Base-by-base conservation (phyloP, 2,329 filamentous ascomycete genomes). In the Metarhizium humberi region DNA sequence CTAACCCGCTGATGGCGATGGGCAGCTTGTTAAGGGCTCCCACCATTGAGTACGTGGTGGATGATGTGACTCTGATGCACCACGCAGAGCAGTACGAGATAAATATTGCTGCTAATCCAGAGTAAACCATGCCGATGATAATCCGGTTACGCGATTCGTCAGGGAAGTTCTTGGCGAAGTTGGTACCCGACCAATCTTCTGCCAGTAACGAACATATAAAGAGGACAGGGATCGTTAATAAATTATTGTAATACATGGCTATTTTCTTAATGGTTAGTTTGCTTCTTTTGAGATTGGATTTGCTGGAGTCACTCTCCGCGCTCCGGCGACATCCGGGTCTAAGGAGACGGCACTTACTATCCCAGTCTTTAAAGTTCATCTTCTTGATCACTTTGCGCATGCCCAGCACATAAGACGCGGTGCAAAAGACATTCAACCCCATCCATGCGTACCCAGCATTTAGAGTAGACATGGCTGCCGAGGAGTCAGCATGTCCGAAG, bases 221-320 rank as follows among this genome's bases (percentile, higher is more conserved):
- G 53, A 99, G 84, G 65, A 97, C 87, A 32, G 94, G 94, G 60
- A 99, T 96, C 56, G 92, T 95, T 62, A 99, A 84, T 50, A 97
- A 82, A 74, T 99, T 97, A 83, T 99, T 99, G 80, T 99, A 99
- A 77, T 94, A 97, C 94, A 97, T 99, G 67, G 92, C 92, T 97
- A 61, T 57, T n/a, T 25, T 32, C 67, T 73, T 64, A 77, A 70
- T 46, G 3, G 25, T 48, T 13, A 30, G 45, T 30, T 14, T 29
- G 45, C 42, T 45, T 11, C 6, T 25, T 45, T 45, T 20, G n/a
- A 14, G 25, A 30, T 16, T 30, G 45, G 3, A 6, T 40, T 40
- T 40, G 38, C 11, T 40, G 38, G 38, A 14, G 8, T 16, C 8
- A 40, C 20, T 48, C 20, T 8, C 20, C 48, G 30, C 38, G 55